Evolutionary conservation across 768 basidiomycete species (phyloP).

Genomic region (Rhodotorula paludigena): DNA sequence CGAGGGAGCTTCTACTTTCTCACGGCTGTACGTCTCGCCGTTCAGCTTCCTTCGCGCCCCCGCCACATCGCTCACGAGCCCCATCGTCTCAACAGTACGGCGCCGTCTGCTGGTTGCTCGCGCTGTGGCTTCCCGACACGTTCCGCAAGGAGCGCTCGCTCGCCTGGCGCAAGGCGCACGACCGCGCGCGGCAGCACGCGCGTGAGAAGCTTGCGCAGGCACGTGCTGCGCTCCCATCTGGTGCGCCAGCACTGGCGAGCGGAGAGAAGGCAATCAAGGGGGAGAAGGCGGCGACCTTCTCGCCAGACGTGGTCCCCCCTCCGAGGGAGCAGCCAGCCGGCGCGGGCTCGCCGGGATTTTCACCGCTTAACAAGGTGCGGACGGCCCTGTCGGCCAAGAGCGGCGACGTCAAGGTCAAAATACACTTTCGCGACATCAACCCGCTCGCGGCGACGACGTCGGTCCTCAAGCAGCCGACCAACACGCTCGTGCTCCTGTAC

Average conservation of each 20-base stretch:
- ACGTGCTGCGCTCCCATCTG: not conserved
- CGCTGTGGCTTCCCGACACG: slow-evolving; percentile 68
- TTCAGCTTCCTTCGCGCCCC: slow-evolving; percentile 49
- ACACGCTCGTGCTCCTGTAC: slow-evolving; percentile 26
- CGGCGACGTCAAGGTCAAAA: slow-evolving; percentile 38
- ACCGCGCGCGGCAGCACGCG: slow-evolving; percentile 42
- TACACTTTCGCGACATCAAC: slow-evolving; percentile 50
- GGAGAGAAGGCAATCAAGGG: not conserved
- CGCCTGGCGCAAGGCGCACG: slow-evolving; percentile 66
- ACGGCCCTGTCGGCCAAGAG: slow-evolving; percentile 24
- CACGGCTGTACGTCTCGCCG: slow-evolving; percentile 54
- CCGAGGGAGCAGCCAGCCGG: no score
- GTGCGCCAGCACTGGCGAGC: not conserved
- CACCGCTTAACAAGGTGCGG: slow-evolving; percentile 11
- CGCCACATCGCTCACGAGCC: no score
- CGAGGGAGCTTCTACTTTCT: slow-evolving; percentile 79
- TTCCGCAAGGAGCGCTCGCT: slow-evolving; percentile 77
- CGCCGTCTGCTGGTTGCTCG: slow-evolving; percentile 25
- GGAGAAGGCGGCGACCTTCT: not conserved
- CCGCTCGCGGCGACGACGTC: slow-evolving; percentile 19
- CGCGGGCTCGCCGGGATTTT: no score
- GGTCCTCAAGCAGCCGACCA: slow-evolving; percentile 24
- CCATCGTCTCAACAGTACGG: slow-evolving; percentile 21
- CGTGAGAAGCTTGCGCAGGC: slow-evolving; percentile 10
- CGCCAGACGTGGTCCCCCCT: not conserved